A percentile compares a stretch with the other conserved stretches of the same genome.
phyloP scores from a whole-genome alignment of 441 rosid genomes.

The Flueggea neowawraea region DNA sequence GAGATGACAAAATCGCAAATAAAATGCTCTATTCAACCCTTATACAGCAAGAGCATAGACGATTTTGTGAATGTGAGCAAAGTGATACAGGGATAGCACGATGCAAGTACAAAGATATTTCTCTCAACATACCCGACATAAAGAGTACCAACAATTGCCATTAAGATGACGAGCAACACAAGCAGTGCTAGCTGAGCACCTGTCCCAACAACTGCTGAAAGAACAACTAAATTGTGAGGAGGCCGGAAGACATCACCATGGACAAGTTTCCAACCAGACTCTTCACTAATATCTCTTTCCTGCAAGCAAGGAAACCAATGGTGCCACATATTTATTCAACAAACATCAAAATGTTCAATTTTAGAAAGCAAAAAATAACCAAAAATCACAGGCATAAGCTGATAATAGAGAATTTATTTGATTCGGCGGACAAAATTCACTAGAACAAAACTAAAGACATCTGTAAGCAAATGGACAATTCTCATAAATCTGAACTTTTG shows the following conservation, averaged over 20 bases:
- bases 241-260: slow-evolving; percentile 97
- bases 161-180: slow-evolving; percentile 90
- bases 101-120: background rate
- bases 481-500: background rate
- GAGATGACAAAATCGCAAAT: background rate
- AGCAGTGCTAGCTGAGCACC: slow-evolving; percentile 96
- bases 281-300: slow-evolving; percentile 99
- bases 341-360: too few species aligned
- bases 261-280: slow-evolving; percentile 99
- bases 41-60: too few species aligned
- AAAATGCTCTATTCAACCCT: too few species aligned
- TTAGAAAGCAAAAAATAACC: too few species aligned
- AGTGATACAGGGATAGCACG: too few species aligned
- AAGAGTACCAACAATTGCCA: slow-evolving; percentile 92
- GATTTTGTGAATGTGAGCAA: too few species aligned
- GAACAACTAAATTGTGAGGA: slow-evolving; percentile 59
- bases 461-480: background rate
- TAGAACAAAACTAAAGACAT: background rate
- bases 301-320: slow-evolving; percentile 14
- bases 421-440: too few species aligned
- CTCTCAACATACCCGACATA: slow-evolving; percentile 78
- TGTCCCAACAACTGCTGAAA: slow-evolving; percentile 95
- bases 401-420: too few species aligned
- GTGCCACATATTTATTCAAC: too few species aligned
- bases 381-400: too few species aligned